Conservation (phyloP, 2,329 filamentous ascomycete genomes). For the Penicillium sp. region DNA sequence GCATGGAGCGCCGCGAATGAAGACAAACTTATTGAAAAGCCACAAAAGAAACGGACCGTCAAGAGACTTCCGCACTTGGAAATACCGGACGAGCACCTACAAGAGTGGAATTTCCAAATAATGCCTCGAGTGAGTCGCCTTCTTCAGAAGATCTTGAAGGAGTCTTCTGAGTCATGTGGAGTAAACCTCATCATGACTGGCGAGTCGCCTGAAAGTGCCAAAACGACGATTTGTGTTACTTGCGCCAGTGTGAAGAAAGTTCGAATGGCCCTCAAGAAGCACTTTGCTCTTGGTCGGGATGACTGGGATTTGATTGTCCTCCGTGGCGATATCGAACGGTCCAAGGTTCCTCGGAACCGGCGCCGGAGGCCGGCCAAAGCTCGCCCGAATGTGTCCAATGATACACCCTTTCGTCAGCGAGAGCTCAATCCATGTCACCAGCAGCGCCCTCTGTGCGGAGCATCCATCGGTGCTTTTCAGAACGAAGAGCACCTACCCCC, state of each 20-base stretch:
- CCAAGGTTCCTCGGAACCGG: conserved; percentile 49
- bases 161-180: conserved; percentile 59
- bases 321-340: conserved; percentile 56
- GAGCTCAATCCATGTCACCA: conserved; percentile 72
- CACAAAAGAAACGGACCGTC: conserved; percentile 39
- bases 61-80: conserved; percentile 49
- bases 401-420: conserved; percentile 27
- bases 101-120: conserved; percentile 58
- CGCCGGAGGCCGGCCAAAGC: conserved; percentile 38
- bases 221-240: conserved; percentile 62
- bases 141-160: conserved; percentile 57
- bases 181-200: conserved; percentile 61
- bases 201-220: conserved; percentile 54
- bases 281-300: conserved; percentile 55
- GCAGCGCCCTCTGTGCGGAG: conserved; percentile 73
- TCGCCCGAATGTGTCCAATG: conserved; percentile 25
- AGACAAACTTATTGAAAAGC: conserved; percentile 30
- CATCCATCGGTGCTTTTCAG: conserved; percentile 88
- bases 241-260: conserved; percentile 59
- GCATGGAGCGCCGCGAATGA: conserved; percentile 21
- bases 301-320: conserved; percentile 61
- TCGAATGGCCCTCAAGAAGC: conserved; percentile 55
- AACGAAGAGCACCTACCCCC: conserved; percentile 82
- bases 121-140: conserved; percentile 58
- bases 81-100: conserved; percentile 54